Conservation (phyloP, 164 flowering plant genomes). For the Sextonia rubra region DNA sequence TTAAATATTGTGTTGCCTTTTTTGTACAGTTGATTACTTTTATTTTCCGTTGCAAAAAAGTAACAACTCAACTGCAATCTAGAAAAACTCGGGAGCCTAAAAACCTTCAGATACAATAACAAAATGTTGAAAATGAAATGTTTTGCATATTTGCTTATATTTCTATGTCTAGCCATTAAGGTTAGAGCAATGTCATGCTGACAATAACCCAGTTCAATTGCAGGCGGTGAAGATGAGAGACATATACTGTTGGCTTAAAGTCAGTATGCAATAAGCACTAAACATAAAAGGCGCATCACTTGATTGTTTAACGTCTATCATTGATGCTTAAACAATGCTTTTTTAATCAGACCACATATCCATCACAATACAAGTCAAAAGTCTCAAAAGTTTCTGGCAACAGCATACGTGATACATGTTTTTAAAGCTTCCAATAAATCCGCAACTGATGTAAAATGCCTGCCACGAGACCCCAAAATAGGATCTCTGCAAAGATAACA, state of each 20-base stretch:
- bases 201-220: background rate
- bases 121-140: too few species aligned
- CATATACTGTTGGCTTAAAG: background rate
- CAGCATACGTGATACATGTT: background rate
- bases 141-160: too few species aligned
- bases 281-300: background rate
- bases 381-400: too few species aligned
- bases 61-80: too few species aligned
- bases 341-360: too few species aligned
- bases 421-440: conserved; percentile 84
- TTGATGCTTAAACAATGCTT: too few species aligned
- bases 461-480: conserved; percentile 69
- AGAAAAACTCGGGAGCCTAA: too few species aligned
- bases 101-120: too few species aligned
- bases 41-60: too few species aligned
- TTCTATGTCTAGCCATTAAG: background rate
- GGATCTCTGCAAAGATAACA: conserved; percentile 84
- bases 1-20: too few species aligned
- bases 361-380: too few species aligned
- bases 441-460: conserved; percentile 55
- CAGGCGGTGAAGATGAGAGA: background rate
- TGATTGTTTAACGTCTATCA: background rate
- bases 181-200: background rate
- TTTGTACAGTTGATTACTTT: too few species aligned
- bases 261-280: background rate